Conservation (phyloP, 345 rosid species). For the Kernera saxatilis region DNA sequence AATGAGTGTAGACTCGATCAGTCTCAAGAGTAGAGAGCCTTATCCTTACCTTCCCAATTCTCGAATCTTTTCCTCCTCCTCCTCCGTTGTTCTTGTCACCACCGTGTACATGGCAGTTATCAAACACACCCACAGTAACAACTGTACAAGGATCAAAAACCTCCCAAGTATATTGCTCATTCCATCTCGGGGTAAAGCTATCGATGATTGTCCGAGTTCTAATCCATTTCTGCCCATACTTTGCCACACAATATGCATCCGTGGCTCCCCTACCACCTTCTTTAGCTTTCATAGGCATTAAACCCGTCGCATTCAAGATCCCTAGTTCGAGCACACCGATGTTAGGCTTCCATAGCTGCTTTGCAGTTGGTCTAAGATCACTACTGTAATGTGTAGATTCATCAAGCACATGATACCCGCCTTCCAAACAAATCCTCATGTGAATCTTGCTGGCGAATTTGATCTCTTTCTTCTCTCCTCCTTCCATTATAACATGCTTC, state of each 20-base stretch:
- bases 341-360: constrained; percentile 75
- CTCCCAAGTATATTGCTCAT: constrained; percentile 96
- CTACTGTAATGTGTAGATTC: constrained; percentile 93
- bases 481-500: constrained; percentile 58
- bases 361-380: constrained; percentile 86
- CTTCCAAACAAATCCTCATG: constrained; percentile 74
- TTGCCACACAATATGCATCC: constrained; percentile 93
- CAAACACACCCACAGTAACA: constrained; percentile 82
- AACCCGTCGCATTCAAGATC: constrained; percentile 66
- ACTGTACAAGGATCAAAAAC: constrained; percentile 87
- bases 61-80: constrained; percentile 50
- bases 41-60: constrained; percentile 82
- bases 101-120: constrained; percentile 53
- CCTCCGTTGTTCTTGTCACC: constrained; percentile 32
- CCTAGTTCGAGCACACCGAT: constrained; percentile 45
- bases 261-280: constrained; percentile 71
- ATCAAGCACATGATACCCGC: constrained; percentile 94
- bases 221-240: constrained; percentile 94
- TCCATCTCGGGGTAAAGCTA: constrained; percentile 78
- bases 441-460: constrained; percentile 89
- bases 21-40: constrained; percentile 88
- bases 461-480: constrained; percentile 62
- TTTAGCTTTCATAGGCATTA: constrained; percentile 77
- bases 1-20: constrained; percentile 83
- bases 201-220: constrained; percentile 85